These are phyloP conservation scores for Scheffersomyces insectosa DNA, from an alignment of 1,139 yeast species.

Conservation along the genomic window DNA sequence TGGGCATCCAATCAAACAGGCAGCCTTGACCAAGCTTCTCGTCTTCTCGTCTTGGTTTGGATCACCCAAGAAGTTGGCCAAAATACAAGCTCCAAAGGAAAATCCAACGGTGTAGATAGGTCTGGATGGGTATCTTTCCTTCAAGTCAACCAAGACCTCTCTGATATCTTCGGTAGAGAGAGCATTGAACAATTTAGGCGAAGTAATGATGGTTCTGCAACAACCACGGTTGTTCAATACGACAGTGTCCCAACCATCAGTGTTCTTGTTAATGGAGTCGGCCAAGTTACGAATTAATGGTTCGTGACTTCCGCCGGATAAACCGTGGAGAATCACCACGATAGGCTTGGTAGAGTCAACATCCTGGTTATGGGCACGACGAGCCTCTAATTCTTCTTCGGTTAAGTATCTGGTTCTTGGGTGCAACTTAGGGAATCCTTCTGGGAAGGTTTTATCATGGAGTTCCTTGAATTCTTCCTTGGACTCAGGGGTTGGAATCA, in stretches of 20 bases:
- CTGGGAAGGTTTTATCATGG: constrained; percentile 57
- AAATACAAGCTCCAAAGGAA: constrained; percentile 71
- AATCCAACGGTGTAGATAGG: constrained; percentile 78
- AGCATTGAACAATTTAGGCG: constrained; percentile 75
- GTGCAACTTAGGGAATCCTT: constrained; percentile 72
- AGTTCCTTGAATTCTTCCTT: constrained; percentile 49
- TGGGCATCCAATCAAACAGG: constrained; percentile 49
- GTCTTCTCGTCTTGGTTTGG: constrained; percentile 12
- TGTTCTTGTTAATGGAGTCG: constrained; percentile 28
- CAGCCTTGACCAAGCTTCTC: constrained; percentile 57
- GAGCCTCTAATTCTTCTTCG: constrained; percentile 33
- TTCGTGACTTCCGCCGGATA: constrained; percentile 93
- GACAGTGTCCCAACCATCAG: constrained; percentile 53
- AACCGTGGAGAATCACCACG: constrained; percentile 74
- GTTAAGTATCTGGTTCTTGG: constrained; percentile 75
- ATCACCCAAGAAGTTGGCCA: constrained; percentile 57
- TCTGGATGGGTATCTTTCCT: constrained; percentile 62
- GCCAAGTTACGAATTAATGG: constrained; percentile 73
- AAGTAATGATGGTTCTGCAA: constrained; percentile 75
- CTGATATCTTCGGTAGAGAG: constrained; percentile 73
- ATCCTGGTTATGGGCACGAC: constrained; percentile 27
- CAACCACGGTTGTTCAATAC: constrained; percentile 87
- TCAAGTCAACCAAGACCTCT: constrained; percentile 55
- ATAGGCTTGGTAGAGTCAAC: constrained; percentile 51
- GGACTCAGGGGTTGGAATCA: constrained; percentile 49